Conservation (phyloP, 805 yeast genomes). For the Nakazawaea anatomiae region DNA sequence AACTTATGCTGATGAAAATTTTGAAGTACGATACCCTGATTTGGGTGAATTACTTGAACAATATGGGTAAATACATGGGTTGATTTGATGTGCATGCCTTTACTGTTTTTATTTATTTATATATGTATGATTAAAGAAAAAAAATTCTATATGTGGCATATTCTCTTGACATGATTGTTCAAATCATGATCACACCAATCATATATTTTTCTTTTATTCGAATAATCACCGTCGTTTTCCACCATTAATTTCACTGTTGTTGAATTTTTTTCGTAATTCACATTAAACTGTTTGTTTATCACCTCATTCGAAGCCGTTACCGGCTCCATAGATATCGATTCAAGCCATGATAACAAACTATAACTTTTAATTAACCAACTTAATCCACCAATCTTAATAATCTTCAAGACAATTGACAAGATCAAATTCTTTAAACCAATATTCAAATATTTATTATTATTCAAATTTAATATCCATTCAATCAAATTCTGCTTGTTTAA, state of each 20-base stretch:
- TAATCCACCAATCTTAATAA: conserved; percentile 51
- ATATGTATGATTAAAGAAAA: not conserved
- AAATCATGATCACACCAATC: conserved; percentile 60
- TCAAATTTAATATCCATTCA: conserved; percentile 60
- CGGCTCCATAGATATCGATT: conserved; percentile 19
- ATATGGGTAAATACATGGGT: not conserved
- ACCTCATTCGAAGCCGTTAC: conserved; percentile 11
- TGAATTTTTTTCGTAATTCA: conserved; percentile 41
- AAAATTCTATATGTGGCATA: conserved; percentile 9
- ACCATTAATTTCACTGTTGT: conserved; percentile 32
- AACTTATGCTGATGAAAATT: conserved; percentile 58
- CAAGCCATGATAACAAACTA: conserved; percentile 38
- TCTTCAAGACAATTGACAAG: conserved; percentile 34
- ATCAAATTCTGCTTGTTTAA: conserved; percentile 50
- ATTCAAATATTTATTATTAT: conserved; percentile 41
- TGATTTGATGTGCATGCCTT: not conserved
- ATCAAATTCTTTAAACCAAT: conserved; percentile 32
- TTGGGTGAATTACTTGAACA: conserved; percentile 22
- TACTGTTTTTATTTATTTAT: too few relatives aligned
- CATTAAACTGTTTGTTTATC: conserved; percentile 24
- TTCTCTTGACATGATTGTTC: conserved; percentile 38
- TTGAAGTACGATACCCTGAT: conserved; percentile 66
- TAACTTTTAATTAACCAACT: conserved; percentile 54
- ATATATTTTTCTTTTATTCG: conserved; percentile 44
- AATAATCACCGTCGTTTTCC: conserved; percentile 24